A percentile compares a stretch with the other conserved stretches of the same genome.
Conservation (phyloP, 2,329 filamentous ascomycete species). For the Scorias spongiosa region DNA sequence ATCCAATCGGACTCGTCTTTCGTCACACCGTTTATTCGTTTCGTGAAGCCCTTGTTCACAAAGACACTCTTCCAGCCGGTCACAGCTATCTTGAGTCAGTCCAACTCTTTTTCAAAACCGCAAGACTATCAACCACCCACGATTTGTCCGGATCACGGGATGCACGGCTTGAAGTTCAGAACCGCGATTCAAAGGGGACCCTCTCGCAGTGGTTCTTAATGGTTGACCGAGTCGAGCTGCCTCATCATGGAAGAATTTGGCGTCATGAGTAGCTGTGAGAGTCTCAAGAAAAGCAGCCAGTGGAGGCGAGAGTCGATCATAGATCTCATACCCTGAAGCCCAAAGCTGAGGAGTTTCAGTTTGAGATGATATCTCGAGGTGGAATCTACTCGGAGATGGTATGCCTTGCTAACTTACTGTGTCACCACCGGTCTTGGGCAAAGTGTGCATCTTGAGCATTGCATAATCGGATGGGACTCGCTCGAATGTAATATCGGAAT, state of each 20-base stretch:
- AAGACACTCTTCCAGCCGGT: conserved; percentile 62
- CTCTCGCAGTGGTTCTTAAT: conserved; percentile 30
- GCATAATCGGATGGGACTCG: conserved; percentile 39
- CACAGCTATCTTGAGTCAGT: conserved; percentile 24
- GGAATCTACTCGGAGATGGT: not conserved
- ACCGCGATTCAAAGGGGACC: conserved; percentile 26
- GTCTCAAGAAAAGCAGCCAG: conserved; percentile 34
- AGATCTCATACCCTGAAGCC: conserved; percentile 38
- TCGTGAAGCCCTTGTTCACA: conserved; percentile 57
- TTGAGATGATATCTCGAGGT: not conserved
- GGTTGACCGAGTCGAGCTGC: conserved; percentile 31
- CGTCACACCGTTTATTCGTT: conserved; percentile 52
- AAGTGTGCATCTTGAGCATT: conserved; percentile 34
- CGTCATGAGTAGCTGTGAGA: conserved; percentile 36
- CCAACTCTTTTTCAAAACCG: not conserved
- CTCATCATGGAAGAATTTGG: conserved; percentile 36
- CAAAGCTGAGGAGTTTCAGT: conserved; percentile 27
- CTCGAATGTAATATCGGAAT: conserved; percentile 41
- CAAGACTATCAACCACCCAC: not conserved
- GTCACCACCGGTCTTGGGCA: conserved; percentile 33
- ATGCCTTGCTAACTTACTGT: conserved; percentile 14
- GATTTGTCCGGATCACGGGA: conserved; percentile 45
- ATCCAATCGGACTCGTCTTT: conserved; percentile 40
- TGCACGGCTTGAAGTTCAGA: conserved; percentile 23
- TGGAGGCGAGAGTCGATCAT: conserved; percentile 37